phyloP scores from a whole-genome alignment of 768 basidiomycete species.

The Podaxis carcinomalis region DNA sequence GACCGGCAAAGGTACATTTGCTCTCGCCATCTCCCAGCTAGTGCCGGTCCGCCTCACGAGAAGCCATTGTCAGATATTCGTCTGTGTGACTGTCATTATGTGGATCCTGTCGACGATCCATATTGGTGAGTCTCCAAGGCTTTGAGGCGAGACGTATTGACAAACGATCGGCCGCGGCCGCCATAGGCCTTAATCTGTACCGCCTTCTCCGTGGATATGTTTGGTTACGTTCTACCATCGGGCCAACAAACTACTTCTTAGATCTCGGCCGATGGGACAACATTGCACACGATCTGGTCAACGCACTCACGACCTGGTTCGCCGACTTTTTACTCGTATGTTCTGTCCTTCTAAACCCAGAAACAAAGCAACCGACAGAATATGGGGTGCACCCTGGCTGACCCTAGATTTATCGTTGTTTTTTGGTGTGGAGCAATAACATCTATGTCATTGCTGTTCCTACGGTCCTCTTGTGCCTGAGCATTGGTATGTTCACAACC shows the following conservation, averaged over 20 bases:
- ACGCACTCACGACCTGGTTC: conserved; percentile 17
- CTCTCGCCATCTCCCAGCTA: neutral
- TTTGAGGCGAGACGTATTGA: neutral
- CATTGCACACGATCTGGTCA: conserved; percentile 14
- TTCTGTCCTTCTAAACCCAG: neutral
- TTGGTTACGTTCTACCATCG: conserved; percentile 6
- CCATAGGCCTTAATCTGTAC: conserved; percentile 16
- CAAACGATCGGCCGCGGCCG: neutral
- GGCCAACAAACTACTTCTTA: conserved; percentile 13
- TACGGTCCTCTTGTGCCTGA: conserved; percentile 9
- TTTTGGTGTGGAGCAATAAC: conserved; percentile 11
- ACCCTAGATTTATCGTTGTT: conserved; percentile 14
- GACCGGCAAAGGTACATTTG: conserved; percentile 8
- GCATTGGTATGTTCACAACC: conserved; percentile 4
- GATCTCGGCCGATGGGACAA: conserved; percentile 19
- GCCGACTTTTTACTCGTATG: conserved; percentile 16
- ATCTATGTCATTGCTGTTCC: conserved; percentile 9
- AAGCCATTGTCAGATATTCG: neutral
- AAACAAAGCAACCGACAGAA: neutral
- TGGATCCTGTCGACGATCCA: conserved; percentile 12
- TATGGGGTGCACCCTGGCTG: neutral
- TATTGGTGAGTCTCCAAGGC: conserved; percentile 10
- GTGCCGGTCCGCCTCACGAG: neutral
- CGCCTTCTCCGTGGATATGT: conserved; percentile 18
- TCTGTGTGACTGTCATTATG: neutral